Evolutionary conservation across 208 protist species (phyloP).

Genomic region (Angomonas desouzai): DNA sequence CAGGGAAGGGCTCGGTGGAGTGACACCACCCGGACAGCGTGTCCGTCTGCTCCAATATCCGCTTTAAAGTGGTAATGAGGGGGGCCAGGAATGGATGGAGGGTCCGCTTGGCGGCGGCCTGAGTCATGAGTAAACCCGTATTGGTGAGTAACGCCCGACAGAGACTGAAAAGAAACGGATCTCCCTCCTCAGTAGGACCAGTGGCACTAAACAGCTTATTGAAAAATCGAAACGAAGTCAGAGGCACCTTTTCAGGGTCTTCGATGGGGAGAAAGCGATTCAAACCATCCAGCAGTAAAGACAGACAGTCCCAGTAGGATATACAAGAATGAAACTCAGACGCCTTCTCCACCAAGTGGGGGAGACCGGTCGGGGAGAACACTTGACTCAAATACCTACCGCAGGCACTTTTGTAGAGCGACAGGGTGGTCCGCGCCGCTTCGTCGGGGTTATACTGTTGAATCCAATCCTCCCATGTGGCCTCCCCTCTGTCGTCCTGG

Average conservation of each 20-base stretch:
- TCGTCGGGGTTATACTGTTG: background rate
- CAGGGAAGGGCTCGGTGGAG: no score
- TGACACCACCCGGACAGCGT: no score
- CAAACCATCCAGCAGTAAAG: background rate
- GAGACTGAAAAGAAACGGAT: background rate
- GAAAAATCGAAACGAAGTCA: background rate
- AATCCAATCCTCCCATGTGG: background rate
- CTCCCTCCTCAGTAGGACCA: background rate
- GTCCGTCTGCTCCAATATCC: no score
- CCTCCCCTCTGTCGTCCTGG: no score
- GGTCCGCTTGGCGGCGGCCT: no score
- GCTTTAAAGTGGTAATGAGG: no score
- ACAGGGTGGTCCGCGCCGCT: background rate
- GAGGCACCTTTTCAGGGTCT: background rate
- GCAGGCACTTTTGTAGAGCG: background rate
- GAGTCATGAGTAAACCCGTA: no score
- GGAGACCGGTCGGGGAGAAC: no score
- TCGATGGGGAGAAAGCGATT: background rate
- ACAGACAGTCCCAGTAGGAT: background rate
- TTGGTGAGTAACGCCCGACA: background rate
- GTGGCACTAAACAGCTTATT: background rate
- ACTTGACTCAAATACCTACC: background rate
- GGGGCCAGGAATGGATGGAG: no score
- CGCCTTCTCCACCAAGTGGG: no score
- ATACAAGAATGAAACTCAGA: no score